These are phyloP conservation scores for Chenopodium quinoa DNA, from an alignment of 148 eudicot genomes.

Conservation along the genomic window DNA sequence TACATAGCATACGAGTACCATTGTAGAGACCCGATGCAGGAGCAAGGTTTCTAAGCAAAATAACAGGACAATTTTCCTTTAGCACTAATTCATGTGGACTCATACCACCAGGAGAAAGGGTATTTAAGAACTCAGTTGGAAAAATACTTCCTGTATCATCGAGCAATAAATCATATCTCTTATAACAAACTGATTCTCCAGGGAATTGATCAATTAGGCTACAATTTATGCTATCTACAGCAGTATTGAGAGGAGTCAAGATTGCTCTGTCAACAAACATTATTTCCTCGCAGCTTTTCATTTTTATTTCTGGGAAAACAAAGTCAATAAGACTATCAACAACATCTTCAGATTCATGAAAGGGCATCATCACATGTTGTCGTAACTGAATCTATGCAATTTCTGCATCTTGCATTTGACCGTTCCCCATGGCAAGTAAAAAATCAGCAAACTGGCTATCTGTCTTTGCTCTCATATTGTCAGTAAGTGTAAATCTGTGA, in stretches of 20 bases:
- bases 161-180: neutral
- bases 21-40: neutral
- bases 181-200: neutral
- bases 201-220: neutral
- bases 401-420: neutral
- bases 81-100: neutral
- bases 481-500: neutral
- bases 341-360: too few species aligned
- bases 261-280: too few species aligned
- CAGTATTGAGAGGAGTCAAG: neutral
- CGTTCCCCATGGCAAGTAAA: neutral
- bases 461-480: constrained; percentile 4
- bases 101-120: neutral
- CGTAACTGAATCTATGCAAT: neutral
- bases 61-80: constrained; percentile 2
- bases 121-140: neutral
- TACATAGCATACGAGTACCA: too few species aligned
- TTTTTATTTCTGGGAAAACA: too few species aligned
- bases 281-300: too few species aligned
- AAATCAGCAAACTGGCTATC: neutral
- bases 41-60: neutral
- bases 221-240: neutral
- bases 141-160: neutral
- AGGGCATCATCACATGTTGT: too few species aligned
- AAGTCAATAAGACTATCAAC: too few species aligned